phyloP scores from a whole-genome alignment of 768 basidiomycete genomes.

The Mycena olivaceomarginata region DNA sequence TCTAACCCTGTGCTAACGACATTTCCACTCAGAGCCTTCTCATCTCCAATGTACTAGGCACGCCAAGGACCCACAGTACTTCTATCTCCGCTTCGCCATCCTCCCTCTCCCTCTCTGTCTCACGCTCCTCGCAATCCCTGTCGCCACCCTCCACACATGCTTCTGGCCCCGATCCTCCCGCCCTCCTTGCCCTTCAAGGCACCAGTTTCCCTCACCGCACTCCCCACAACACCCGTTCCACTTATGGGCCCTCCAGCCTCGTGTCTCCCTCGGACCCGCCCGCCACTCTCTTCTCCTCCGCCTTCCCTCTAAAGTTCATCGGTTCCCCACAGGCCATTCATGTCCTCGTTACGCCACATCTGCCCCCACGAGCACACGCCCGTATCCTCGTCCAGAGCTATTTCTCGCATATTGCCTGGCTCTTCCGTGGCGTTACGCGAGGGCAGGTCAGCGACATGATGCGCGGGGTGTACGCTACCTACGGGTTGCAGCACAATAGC shows the following conservation, averaged over 20 bases:
- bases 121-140: conserved; percentile 43
- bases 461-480: conserved; percentile 60
- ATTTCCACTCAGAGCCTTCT: conserved; percentile 45
- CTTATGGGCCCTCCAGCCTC: neutral
- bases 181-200: conserved; percentile 29
- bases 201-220: neutral
- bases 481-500: conserved; percentile 1
- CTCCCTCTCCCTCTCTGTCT: conserved; percentile 44
- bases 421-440: conserved; percentile 68
- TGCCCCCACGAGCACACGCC: conserved; percentile 73
- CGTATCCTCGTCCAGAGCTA: conserved; percentile 66
- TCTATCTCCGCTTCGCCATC: conserved; percentile 34
- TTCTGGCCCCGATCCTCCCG: conserved; percentile 49
- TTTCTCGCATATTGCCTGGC: conserved; percentile 69
- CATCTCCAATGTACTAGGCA: conserved; percentile 41
- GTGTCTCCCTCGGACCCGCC: conserved; percentile 25
- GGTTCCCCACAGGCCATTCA: conserved; percentile 69
- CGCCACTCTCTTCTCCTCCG: conserved; percentile 66
- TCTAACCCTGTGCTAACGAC: neutral
- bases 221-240: neutral
- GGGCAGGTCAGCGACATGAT: conserved; percentile 67
- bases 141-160: conserved; percentile 44
- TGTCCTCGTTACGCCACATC: conserved; percentile 69
- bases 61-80: conserved; percentile 6
- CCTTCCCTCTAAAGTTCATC: conserved; percentile 80